Conservation (phyloP, 257 asterid species). For the Anisodus acutangulus region DNA sequence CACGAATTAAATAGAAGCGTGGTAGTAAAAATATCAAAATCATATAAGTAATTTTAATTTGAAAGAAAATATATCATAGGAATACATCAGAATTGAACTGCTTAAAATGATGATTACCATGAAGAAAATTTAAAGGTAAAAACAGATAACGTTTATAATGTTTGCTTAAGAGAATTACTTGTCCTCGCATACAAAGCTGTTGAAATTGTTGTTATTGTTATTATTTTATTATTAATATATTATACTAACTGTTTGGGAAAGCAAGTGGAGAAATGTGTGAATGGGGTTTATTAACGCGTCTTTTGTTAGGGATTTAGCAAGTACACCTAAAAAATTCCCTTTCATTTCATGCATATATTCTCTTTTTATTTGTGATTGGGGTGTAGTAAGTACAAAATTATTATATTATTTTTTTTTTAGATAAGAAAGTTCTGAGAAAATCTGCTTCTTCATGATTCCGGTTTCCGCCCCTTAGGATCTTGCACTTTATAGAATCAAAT, state of each 20-base stretch:
- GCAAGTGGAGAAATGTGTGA: background rate
- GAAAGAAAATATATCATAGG: too few relatives aligned
- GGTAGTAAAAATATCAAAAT: too few relatives aligned
- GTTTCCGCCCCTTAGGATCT: too few relatives aligned
- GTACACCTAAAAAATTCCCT: background rate
- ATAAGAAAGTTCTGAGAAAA: background rate
- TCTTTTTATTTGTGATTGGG: background rate
- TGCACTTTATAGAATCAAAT: too few relatives aligned
- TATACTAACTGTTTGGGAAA: background rate
- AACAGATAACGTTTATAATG: too few relatives aligned
- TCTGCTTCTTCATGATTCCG: background rate
- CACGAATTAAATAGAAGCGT: too few relatives aligned
- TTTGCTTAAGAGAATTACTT: background rate
- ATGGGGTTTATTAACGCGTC: background rate
- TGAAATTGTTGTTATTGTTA: background rate
- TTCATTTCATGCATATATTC: background rate
- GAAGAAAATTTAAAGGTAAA: too few relatives aligned
- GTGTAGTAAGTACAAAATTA: background rate
- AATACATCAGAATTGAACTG: too few relatives aligned
- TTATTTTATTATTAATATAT: background rate
- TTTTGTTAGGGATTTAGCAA: background rate
- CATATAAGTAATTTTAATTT: too few relatives aligned
- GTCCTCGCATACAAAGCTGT: background rate
- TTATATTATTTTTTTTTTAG: too few relatives aligned
- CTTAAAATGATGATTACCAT: too few relatives aligned